Evolutionary conservation across 352 stramenopile genomes (phyloP), one percentile per base, ranked within the genome.

Genomic region (Globisporangium acanthophoron): DNA sequence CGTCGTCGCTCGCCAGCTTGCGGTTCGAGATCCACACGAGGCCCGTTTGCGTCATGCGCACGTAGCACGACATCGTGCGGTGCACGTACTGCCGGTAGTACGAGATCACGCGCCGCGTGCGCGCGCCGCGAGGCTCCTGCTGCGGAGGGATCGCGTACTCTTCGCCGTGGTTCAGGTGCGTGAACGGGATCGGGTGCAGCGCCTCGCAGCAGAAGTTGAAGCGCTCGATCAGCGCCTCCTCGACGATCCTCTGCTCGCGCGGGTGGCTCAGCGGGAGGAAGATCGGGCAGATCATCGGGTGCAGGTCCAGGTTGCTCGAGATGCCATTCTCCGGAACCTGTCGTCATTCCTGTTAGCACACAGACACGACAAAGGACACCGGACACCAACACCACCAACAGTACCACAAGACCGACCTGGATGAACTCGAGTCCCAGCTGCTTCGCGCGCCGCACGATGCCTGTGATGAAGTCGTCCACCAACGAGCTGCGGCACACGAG

Each of bases 11-110:
- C 53, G 86, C 66, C 20, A 85, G 62, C 59, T 88, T 87, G 16
- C 84, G 80, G 65, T 89, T 90, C 41, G 80, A 91, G 55, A 91
- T 88, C 84, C 84, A 93, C 52, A 93, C 72, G 47, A 93, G 61
- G 0, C 84, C 80, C 0, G 74, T 88, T 50, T 90, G 79, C 27
- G 84, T 93, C 59, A 93, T 54, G 27, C 59, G 59, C 29, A 66
- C 54, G 41, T 59, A 66, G 47, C 59, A 66, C 18, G 54, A 56
- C 29, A 66, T 50, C 27, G 60, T 48, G 4, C 60, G 47, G 35
- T 66, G 60, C 54, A 66, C 60, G 50, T 66, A 66, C 50, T 66
- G 60, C 18, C 60, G 54, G 50, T 66, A 66, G 54, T 66, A 61
- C 33, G 60, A 57, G 40, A 61, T 58, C 31, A 57, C 43, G 21